A percentile compares a stretch with the other conserved stretches of the same genome.
Conservation (phyloP, 2,329 filamentous ascomycete species). For the Sporothrix variecibatus region DNA sequence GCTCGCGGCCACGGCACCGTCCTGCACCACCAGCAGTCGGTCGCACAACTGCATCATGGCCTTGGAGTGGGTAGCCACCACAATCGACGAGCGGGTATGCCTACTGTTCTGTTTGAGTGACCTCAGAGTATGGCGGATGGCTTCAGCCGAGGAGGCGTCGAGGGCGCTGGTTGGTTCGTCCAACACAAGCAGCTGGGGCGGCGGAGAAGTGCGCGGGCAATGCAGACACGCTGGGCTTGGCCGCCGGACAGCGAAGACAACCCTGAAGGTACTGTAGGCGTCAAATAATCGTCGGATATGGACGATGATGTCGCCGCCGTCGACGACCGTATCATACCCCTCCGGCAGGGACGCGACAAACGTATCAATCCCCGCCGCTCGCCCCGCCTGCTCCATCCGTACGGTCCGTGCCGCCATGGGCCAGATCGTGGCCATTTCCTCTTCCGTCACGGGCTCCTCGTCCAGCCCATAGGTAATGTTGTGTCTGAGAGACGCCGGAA, state of each 20-base stretch:
- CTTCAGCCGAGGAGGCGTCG: slow-evolving; percentile 66
- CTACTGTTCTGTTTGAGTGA: background rate
- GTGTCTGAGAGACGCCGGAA: slow-evolving; percentile 72
- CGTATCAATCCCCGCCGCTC: slow-evolving; percentile 67
- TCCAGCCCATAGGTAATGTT: slow-evolving; percentile 83
- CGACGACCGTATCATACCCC: slow-evolving; percentile 72
- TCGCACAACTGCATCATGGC: slow-evolving; percentile 87
- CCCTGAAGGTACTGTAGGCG: background rate
- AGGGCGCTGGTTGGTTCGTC: slow-evolving; percentile 82
- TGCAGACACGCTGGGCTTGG: slow-evolving; percentile 77
- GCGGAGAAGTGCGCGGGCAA: slow-evolving; percentile 76
- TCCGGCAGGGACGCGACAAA: slow-evolving; percentile 72
- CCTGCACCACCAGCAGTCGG: slow-evolving; percentile 71
- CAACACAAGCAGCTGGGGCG: slow-evolving; percentile 73
- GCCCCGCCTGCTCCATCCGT: slow-evolving; percentile 55
- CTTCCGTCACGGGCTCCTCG: slow-evolving; percentile 35
- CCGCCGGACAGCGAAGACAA: slow-evolving; percentile 70
- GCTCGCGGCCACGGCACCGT: slow-evolving; percentile 64
- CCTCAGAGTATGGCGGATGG: slow-evolving; percentile 53
- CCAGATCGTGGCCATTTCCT: slow-evolving; percentile 38
- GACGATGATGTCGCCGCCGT: slow-evolving; percentile 58
- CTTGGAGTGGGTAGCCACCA: slow-evolving; percentile 78
- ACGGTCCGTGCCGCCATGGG: slow-evolving; percentile 45
- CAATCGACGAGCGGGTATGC: slow-evolving; percentile 60
- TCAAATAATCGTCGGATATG: too few species aligned